Evolutionary conservation across 164 flowering plant species (phyloP).

Genomic region (Annona cherimola): DNA sequence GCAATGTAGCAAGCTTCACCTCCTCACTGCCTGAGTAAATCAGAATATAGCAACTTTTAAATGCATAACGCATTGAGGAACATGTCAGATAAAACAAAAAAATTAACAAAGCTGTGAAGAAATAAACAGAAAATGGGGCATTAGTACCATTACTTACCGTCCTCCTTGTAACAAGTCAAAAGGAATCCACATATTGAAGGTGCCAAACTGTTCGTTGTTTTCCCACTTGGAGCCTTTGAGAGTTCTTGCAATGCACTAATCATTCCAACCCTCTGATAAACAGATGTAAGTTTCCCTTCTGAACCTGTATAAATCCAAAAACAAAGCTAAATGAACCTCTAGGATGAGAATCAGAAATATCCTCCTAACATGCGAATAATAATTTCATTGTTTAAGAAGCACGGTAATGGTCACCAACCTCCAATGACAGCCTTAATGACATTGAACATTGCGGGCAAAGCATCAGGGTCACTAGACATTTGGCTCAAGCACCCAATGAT

Average conservation of each 20-base stretch:
- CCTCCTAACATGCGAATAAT: background rate
- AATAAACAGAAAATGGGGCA: background rate
- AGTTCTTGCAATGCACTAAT: slow-evolving; percentile 72
- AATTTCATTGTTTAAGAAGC: background rate
- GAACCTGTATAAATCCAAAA: slow-evolving; percentile 51
- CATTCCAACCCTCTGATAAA: slow-evolving; percentile 93
- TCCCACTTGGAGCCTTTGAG: slow-evolving; percentile 77
- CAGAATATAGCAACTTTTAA: background rate
- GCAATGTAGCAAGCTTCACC: slow-evolving; percentile 71
- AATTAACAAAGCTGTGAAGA: background rate
- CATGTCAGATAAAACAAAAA: background rate
- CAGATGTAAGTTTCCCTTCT: slow-evolving; percentile 89
- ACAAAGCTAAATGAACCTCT: background rate
- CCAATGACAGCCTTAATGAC: slow-evolving; percentile 71
- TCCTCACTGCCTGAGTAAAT: slow-evolving; percentile 81
- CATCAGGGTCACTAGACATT: slow-evolving; percentile 94
- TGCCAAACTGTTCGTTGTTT: slow-evolving; percentile 46
- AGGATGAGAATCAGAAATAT: slow-evolving; percentile 3
- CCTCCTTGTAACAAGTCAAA: slow-evolving; percentile 74
- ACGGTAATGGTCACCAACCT: slow-evolving; percentile 42
- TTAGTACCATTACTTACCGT: slow-evolving; percentile 42
- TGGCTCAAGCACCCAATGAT: slow-evolving; percentile 63
- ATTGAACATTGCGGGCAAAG: slow-evolving; percentile 65
- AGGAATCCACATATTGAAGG: slow-evolving; percentile 54
- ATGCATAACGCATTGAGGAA: background rate